phyloP scores from a whole-genome alignment of 495 filamentous ascomycete species.

The Neurospora intermedia region DNA sequence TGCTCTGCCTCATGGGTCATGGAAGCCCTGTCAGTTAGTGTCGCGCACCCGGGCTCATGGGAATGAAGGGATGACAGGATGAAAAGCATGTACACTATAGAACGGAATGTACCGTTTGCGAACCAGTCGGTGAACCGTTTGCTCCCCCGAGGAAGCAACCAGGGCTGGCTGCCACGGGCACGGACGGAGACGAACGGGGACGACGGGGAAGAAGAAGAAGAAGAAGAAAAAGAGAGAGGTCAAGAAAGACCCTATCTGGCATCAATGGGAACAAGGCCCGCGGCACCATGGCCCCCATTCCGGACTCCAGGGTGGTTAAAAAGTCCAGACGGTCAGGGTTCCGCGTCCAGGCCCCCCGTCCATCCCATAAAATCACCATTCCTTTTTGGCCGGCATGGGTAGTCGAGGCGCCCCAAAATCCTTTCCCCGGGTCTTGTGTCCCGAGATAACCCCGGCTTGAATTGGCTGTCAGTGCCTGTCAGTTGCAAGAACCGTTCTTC shows the following conservation, averaged over 20 bases:
- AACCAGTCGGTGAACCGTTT: background rate
- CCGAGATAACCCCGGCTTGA: slow-evolving; percentile 2
- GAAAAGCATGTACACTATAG: background rate
- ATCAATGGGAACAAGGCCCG: background rate
- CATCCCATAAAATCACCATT: slow-evolving; percentile 1
- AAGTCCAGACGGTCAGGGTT: slow-evolving; percentile 3
- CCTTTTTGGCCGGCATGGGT: slow-evolving; percentile 12
- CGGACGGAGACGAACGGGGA: background rate
- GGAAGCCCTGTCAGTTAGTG: background rate
- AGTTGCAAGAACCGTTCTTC: background rate
- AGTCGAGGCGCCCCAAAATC: slow-evolving; percentile 1
- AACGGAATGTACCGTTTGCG: background rate
- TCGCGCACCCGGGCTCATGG: background rate
- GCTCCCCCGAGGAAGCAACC: background rate
- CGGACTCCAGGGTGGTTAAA: background rate
- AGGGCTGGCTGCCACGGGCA: background rate
- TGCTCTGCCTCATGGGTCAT: background rate
- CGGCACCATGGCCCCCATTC: background rate
- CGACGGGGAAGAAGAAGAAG: background rate
- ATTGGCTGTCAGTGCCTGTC: background rate
- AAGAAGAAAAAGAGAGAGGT: background rate
- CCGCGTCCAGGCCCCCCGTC: slow-evolving; percentile 3
- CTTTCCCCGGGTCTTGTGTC: slow-evolving; percentile 12
- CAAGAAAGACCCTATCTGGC: background rate
- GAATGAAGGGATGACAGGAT: background rate